These are phyloP conservation scores for Entomophthora muscae DNA, from an alignment of 371 early-diverging fungal species.

Conservation along the genomic window DNA sequence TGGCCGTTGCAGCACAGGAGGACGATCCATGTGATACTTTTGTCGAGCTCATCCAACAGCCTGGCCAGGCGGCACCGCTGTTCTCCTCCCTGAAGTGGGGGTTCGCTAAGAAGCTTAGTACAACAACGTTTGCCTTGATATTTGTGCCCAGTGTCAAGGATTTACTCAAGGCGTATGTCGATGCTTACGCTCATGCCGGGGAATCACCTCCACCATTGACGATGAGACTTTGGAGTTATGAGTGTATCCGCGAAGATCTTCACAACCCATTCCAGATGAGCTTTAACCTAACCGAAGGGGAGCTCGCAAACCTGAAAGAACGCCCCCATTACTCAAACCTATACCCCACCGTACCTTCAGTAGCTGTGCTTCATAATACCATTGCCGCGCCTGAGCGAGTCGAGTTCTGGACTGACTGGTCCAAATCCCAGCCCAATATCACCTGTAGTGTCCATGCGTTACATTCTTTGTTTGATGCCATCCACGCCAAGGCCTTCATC, in stretches of 20 bases:
- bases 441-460: not conserved
- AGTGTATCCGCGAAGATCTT: constrained; percentile 5
- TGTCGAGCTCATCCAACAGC: not conserved
- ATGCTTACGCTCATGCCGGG: not conserved
- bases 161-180: not conserved
- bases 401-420: constrained; percentile 8
- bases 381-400: not conserved
- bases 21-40: constrained; percentile 5
- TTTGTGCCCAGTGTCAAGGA: constrained; percentile 8
- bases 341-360: constrained; percentile 2
- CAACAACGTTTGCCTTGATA: constrained; percentile 1
- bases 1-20: not conserved
- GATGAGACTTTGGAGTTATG: constrained; percentile 2
- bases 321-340: not conserved
- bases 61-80: not conserved
- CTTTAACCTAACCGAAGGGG: not conserved
- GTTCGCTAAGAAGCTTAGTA: constrained; percentile 4
- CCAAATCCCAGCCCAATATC: constrained; percentile 3
- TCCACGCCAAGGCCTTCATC: not conserved
- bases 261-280: not conserved
- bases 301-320: not conserved
- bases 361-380: not conserved
- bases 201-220: not conserved
- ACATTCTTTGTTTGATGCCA: constrained; percentile 2
- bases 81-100: constrained; percentile 4